Evolutionary conservation across 306 rosid species (phyloP).

Genomic region (Castanea sativa): DNA sequence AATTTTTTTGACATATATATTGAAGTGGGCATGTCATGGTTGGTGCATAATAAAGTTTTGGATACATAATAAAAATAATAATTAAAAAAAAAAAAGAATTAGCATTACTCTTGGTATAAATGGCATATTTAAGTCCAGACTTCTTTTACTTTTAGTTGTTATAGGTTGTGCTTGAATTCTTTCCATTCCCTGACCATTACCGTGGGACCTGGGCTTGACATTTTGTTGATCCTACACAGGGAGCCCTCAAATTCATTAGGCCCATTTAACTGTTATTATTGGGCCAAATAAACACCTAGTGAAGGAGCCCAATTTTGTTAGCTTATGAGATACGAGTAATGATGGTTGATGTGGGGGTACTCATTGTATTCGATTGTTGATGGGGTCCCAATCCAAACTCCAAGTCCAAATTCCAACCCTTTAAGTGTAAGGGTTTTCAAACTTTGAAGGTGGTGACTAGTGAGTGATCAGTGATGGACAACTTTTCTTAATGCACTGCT

Average conservation of each 20-base stretch:
- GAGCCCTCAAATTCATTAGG: background rate
- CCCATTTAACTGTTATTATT: background rate
- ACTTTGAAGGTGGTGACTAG: too few relatives aligned
- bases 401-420: background rate
- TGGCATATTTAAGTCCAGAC: background rate
- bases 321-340: background rate
- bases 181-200: too few relatives aligned
- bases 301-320: background rate
- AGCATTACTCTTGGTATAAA: too few relatives aligned
- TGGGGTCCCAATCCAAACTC: background rate
- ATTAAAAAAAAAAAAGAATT: too few relatives aligned
- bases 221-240: background rate
- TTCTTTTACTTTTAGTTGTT: background rate
- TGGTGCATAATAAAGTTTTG: too few relatives aligned
- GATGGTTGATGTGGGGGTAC: background rate
- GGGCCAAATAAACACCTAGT: background rate
- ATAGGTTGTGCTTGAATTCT: too few relatives aligned
- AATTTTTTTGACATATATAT: too few relatives aligned
- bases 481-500: too few relatives aligned
- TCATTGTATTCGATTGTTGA: background rate
- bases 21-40: too few relatives aligned
- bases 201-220: constrained; percentile 2
- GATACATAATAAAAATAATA: too few relatives aligned
- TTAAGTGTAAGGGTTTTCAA: too few relatives aligned
- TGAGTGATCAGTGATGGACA: too few relatives aligned